These are phyloP conservation scores for Phytopythium mirpurense DNA, from an alignment of 352 stramenopile genomes.

Conservation along the genomic window DNA sequence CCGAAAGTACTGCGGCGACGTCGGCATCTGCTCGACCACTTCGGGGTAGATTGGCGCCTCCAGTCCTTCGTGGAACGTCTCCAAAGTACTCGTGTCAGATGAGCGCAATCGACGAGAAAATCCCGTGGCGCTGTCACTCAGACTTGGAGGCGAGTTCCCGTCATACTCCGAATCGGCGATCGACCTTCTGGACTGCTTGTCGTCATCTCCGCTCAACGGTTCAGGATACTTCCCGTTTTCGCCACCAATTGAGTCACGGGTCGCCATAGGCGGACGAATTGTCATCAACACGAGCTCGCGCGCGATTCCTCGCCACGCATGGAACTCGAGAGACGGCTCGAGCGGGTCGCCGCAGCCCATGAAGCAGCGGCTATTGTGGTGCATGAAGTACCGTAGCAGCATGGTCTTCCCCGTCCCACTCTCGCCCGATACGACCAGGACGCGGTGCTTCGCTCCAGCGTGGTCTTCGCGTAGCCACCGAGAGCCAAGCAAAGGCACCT, in stretches of 20 bases:
- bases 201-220: background rate
- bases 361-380: slow-evolving; percentile 43
- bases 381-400: slow-evolving; percentile 50
- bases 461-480: slow-evolving; percentile 7
- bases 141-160: background rate
- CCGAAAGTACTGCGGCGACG: slow-evolving; percentile 4
- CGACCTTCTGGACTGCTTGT: slow-evolving; percentile 1
- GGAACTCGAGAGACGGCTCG: slow-evolving; percentile 48
- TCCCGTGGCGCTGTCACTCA: background rate
- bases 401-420: slow-evolving; percentile 66
- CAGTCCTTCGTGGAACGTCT: slow-evolving; percentile 16
- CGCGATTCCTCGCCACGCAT: slow-evolving; percentile 51
- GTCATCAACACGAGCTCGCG: slow-evolving; percentile 24
- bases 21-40: background rate
- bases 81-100: slow-evolving; percentile 15
- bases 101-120: slow-evolving; percentile 10
- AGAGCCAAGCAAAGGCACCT: slow-evolving; percentile 42
- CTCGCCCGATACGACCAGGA: slow-evolving; percentile 51
- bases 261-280: slow-evolving; percentile 1
- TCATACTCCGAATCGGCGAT: background rate
- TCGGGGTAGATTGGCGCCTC: background rate
- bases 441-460: slow-evolving; percentile 19
- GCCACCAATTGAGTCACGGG: background rate
- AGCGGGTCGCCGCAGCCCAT: slow-evolving; percentile 52
- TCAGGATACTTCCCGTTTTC: background rate